These are phyloP conservation scores for Vigna trinervia DNA, from an alignment of 306 rosid species.

Conservation along the genomic window DNA sequence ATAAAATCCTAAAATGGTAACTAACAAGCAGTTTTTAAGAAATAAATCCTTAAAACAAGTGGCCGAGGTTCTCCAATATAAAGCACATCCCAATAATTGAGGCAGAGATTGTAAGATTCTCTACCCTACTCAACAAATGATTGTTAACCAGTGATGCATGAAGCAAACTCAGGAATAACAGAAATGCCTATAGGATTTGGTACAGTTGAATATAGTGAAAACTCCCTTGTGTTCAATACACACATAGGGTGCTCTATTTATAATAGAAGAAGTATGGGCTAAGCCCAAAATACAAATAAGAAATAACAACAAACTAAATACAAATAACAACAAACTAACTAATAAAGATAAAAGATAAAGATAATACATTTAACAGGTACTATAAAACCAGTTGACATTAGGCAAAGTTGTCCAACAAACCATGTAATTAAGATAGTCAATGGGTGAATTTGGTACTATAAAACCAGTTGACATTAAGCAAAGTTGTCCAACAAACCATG, in stretches of 20 bases:
- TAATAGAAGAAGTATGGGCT: no score
- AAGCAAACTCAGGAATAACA: background rate
- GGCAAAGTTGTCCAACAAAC: background rate
- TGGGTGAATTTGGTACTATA: background rate
- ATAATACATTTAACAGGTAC: no score
- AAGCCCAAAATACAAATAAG: no score
- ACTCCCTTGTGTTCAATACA: no score
- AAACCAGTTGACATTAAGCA: background rate
- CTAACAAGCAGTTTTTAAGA: conserved; percentile 11
- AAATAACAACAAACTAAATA: no score
- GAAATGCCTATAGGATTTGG: background rate
- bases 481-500: background rate
- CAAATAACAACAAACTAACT: no score
- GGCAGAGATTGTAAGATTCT: background rate
- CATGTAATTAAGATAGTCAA: background rate
- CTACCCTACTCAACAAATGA: background rate
- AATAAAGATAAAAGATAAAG: no score
- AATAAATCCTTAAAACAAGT: background rate
- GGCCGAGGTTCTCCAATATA: no score
- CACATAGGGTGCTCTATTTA: no score
- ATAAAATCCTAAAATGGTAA: conserved; percentile 3
- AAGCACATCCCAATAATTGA: no score
- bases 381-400: background rate
- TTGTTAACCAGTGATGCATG: background rate
- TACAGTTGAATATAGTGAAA: no score